Evolutionary conservation across 305 asterid species (phyloP).

Genomic region (Fraxinus angustifolia): DNA sequence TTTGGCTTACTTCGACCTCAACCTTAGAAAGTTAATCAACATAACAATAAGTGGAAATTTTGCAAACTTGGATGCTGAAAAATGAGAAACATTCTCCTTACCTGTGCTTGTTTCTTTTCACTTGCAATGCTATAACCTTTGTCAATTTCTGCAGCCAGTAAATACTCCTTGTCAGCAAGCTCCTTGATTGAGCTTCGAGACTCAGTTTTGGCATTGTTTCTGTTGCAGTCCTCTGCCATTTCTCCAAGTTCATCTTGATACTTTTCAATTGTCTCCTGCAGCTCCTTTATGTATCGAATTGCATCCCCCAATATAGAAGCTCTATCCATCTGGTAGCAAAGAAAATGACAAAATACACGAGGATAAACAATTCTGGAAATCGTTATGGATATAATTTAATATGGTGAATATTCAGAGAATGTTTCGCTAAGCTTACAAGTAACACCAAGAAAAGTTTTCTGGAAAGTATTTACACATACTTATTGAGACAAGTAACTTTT

Average conservation of each 20-base stretch:
- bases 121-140: neutral
- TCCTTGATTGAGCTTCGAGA: constrained; percentile 17
- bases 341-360: neutral
- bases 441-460: neutral
- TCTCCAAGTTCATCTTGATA: constrained; percentile 42
- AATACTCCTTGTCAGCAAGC: neutral
- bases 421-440: neutral
- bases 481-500: neutral
- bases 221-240: constrained; percentile 32
- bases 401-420: neutral
- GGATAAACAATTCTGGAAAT: neutral
- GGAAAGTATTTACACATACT: neutral
- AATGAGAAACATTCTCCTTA: constrained; percentile 17
- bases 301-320: constrained; percentile 61
- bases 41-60: neutral
- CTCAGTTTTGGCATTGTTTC: constrained; percentile 22
- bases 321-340: constrained; percentile 64
- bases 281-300: constrained; percentile 57
- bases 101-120: constrained; percentile 37
- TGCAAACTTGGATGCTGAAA: neutral
- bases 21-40: constrained; percentile 30
- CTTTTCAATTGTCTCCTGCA: constrained; percentile 30
- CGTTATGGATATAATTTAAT: neutral
- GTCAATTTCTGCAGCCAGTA: neutral
- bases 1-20: constrained; percentile 58